Base-by-base conservation (phyloP, 2,329 filamentous ascomycete genomes). In the Colletotrichum brevisporum region DNA sequence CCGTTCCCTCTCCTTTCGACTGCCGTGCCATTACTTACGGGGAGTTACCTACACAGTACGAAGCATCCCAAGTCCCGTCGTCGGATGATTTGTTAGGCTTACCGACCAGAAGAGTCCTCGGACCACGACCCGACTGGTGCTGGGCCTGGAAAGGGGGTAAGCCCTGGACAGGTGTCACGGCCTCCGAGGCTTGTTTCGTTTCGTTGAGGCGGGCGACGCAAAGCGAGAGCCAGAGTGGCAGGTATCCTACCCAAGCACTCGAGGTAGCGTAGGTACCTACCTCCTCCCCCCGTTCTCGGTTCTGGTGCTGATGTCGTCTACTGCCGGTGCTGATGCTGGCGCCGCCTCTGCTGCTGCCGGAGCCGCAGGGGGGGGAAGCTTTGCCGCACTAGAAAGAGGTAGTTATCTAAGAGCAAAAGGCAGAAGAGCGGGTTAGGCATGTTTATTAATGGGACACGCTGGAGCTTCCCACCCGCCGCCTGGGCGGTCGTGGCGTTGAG, bases 151-250 rank as follows among this genome's bases (percentile, higher is more conserved):
- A 60, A 69, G 55, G 62, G 66, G 54, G 53, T 47, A 52, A 52
- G 66, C 51, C 61, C 62, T 66, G 66, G 55, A 66, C 55, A 66
- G 62, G 66, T 69, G 66, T 69, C 66, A 69, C 66, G 66, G 66
- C 47, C 51, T 69, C 50, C 66, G 66, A 69, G 66, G 66, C 66
- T 69, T 69, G 62, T 69, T 69, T 69, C 66, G 66, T 69, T 69
- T 69, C 66, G 66, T 69, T 69, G 66, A 69, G 61, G 66, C 55
- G 62, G 62, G 55, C 66, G 45, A 69, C 66, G 62, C 66, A 69
- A 69, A 69, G 66, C 66, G 50, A 47, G 31, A 60, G 62, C 55
- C 66, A 36, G 66, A 24, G 51, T 65, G 18, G 41, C 55, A 66
- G 31, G 31, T 36, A 36, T 36, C 31, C 31, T 36, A 8, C 31